Evolutionary conservation across 345 rosid species (phyloP).

Genomic region (Excoecaria cochinchinensis): DNA sequence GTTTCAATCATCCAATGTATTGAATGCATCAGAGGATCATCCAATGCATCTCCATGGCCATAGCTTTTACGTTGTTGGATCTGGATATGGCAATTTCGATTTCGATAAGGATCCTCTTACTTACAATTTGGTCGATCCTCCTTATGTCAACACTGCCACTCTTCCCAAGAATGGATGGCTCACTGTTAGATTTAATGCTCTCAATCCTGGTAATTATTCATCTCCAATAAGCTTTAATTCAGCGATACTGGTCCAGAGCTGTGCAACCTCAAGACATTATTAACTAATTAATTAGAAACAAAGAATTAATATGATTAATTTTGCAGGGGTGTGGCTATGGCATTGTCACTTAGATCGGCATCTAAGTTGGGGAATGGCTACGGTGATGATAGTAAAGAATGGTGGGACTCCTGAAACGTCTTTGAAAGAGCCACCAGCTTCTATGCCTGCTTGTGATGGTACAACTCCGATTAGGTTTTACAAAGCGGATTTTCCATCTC

Average conservation of each 20-base stretch:
- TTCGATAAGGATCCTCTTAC: constrained; percentile 13
- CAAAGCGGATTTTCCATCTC: not conserved
- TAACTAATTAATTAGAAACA: too few species aligned
- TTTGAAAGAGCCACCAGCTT: not conserved
- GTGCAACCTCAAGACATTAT: too few species aligned
- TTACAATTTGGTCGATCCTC: constrained; percentile 42
- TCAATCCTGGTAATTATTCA: constrained; percentile 1
- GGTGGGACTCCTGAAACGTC: not conserved
- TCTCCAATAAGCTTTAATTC: too few species aligned
- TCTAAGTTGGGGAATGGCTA: constrained; percentile 28
- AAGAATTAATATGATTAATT: not conserved
- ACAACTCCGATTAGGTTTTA: not conserved
- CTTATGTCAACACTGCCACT: constrained; percentile 31
- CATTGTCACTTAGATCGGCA: constrained; percentile 31
- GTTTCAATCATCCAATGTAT: constrained; percentile 38
- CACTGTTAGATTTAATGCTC: not conserved
- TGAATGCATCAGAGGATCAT: constrained; percentile 30
- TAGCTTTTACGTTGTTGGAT: constrained; percentile 47
- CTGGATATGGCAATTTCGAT: constrained; percentile 38
- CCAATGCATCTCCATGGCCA: constrained; percentile 49
- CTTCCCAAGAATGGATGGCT: constrained; percentile 2
- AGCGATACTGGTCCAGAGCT: too few species aligned
- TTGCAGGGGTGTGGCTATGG: constrained; percentile 15
- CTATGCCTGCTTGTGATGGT: not conserved
- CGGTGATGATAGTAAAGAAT: constrained; percentile 2